These are phyloP conservation scores for Rhododendron vialii DNA, from an alignment of 148 eudicot species.

Conservation along the genomic window DNA sequence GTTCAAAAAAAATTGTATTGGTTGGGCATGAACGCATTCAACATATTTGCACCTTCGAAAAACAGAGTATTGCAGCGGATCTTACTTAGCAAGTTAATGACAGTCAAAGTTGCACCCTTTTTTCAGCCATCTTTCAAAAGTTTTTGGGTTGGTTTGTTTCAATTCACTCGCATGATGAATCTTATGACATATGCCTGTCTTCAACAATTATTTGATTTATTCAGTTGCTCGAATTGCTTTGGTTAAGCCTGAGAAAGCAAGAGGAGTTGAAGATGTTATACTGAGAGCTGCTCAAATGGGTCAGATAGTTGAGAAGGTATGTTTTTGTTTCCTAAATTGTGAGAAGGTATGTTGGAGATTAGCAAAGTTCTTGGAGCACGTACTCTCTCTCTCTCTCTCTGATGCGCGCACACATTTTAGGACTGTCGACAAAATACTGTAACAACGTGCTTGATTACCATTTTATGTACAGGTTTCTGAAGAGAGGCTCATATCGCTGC, in stretches of 20 bases:
- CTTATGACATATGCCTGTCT: not conserved
- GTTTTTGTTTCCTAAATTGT: too few relatives aligned
- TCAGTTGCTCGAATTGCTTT: slow-evolving; percentile 96
- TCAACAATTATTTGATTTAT: slow-evolving; percentile 2
- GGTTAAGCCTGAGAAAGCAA: slow-evolving; percentile 97
- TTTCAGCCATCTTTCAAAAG: not conserved
- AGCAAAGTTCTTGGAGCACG: not conserved
- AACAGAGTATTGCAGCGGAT: not conserved
- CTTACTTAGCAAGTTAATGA: not conserved
- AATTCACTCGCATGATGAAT: not conserved
- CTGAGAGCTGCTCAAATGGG: slow-evolving; percentile 92
- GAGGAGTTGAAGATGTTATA: slow-evolving; percentile 94
- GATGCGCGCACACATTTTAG: not conserved
- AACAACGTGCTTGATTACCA: not conserved
- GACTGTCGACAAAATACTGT: not conserved
- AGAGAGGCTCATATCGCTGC: slow-evolving; percentile 78
- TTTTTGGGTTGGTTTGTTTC: not conserved
- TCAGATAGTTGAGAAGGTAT: slow-evolving; percentile 87
- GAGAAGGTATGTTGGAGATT: slow-evolving; percentile 54
- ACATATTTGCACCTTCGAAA: not conserved
- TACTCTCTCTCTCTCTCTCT: not conserved
- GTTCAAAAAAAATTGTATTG: not conserved
- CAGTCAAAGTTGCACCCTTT: not conserved
- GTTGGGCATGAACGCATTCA: not conserved
- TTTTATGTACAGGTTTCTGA: slow-evolving; percentile 66